A percentile compares a stretch with the other conserved stretches of the same genome.
These are phyloP conservation scores for Huntiella omanensis DNA, from an alignment of 2,329 filamentous ascomycete genomes.

Conservation along the genomic window DNA sequence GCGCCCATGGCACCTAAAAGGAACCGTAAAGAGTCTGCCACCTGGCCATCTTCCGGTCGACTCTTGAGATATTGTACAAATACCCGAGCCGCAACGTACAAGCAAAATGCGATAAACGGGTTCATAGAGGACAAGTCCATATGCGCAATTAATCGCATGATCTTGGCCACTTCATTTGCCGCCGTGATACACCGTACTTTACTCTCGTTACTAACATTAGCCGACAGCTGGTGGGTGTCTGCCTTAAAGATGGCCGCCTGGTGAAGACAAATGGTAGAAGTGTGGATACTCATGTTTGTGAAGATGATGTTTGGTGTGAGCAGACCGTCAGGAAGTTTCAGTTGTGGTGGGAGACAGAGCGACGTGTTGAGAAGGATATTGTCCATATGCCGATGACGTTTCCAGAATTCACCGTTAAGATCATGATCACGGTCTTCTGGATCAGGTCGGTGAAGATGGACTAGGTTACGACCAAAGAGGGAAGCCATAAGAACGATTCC, in stretches of 20 bases:
- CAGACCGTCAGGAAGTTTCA: conserved; percentile 63
- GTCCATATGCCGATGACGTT: conserved; percentile 73
- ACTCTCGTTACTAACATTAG: conserved; percentile 67
- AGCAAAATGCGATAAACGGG: conserved; percentile 83
- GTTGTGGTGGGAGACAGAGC: conserved; percentile 57
- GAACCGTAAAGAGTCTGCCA: conserved; percentile 69
- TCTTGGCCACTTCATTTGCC: conserved; percentile 80
- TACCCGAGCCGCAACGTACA: conserved; percentile 88
- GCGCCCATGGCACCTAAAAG: conserved; percentile 79
- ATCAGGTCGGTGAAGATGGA: conserved; percentile 76
- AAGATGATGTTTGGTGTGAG: conserved; percentile 74
- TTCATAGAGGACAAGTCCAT: conserved; percentile 85
- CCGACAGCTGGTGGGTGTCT: conserved; percentile 65
- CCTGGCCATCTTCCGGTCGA: conserved; percentile 65
- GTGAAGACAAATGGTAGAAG: conserved; percentile 90
- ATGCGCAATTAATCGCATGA: conserved; percentile 90
- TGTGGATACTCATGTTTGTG: conserved; percentile 92
- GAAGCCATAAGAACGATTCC: conserved; percentile 72
- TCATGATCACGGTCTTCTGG: conserved; percentile 67
- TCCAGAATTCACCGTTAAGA: conserved; percentile 90
- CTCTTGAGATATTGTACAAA: conserved; percentile 96
- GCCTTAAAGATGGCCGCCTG: conserved; percentile 97
- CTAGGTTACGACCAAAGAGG: conserved; percentile 76
- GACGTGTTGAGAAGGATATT: conserved; percentile 78
- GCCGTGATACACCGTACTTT: conserved; percentile 86